A percentile compares a stretch with the other conserved stretches of the same genome.
These are phyloP conservation scores for Teratosphaeria destructans DNA, from an alignment of 2,329 filamentous ascomycete genomes.

Conservation along the genomic window DNA sequence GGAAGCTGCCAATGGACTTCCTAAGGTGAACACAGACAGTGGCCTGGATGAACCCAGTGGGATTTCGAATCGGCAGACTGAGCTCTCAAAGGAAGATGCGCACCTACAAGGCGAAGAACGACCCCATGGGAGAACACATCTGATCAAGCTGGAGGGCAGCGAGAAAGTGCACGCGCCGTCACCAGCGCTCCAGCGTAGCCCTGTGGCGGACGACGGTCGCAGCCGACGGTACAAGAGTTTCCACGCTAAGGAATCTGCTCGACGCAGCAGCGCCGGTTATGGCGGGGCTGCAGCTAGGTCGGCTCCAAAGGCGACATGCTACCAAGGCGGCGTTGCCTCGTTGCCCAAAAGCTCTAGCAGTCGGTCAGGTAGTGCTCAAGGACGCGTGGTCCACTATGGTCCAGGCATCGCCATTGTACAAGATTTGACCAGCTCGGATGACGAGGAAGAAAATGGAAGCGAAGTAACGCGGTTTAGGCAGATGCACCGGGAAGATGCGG, in stretches of 20 bases:
- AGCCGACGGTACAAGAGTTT: not conserved
- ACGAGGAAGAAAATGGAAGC: not conserved
- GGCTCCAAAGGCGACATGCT: not conserved
- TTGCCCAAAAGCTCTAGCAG: not conserved
- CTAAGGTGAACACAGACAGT: not conserved
- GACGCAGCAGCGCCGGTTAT: not conserved
- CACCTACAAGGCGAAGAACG: not conserved
- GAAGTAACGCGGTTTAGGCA: not conserved
- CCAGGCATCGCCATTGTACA: not conserved
- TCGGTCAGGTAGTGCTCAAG: not conserved
- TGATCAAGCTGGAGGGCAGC: not conserved
- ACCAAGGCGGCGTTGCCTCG: not conserved
- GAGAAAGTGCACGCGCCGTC: not conserved
- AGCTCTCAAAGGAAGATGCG: not conserved
- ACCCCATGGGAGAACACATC: not conserved
- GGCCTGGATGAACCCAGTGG: not conserved
- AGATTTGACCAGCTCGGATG: not conserved
- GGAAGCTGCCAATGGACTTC: not conserved
- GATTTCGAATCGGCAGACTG: not conserved
- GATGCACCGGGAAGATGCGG: not conserved
- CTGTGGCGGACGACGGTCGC: not conserved
- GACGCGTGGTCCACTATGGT: not conserved
- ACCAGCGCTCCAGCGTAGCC: not conserved
- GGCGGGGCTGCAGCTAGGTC: not conserved
- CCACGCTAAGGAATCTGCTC: constrained; percentile 1